Conservation (phyloP, 2,329 filamentous ascomycete species). For the Onygena corvina region DNA sequence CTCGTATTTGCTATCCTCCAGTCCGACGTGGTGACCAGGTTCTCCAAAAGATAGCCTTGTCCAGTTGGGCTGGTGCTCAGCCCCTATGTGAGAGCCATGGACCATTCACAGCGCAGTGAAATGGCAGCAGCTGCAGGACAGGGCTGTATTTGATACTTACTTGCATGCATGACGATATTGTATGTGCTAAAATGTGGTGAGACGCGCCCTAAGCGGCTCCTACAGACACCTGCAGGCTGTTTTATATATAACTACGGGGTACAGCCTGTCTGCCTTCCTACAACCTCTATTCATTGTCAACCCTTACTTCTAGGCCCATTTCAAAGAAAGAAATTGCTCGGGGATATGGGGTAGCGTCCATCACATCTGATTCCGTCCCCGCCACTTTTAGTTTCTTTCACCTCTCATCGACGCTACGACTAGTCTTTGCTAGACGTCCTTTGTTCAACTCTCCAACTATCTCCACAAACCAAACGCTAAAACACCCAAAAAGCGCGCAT, state of each 20-base stretch:
- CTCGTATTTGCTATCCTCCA: no score
- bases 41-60: background rate
- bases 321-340: background rate
- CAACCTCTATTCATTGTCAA: background rate
- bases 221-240: background rate
- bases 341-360: background rate
- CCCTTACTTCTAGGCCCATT: background rate
- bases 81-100: background rate
- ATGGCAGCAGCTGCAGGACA: background rate
- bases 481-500: background rate
- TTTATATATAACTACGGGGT: background rate
- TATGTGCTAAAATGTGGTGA: background rate
- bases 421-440: background rate
- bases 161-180: background rate
- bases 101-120: background rate
- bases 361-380: background rate
- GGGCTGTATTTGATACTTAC: background rate
- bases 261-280: background rate
- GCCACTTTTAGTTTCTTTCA: conserved; percentile 1
- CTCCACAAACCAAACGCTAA: background rate
- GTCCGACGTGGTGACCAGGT: background rate
- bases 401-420: background rate
- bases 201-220: background rate
- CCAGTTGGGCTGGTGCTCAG: background rate
- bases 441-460: conserved; percentile 4